phyloP scores from a whole-genome alignment of 192 early-diverging fungal species.

The Rhizoclosmatium globosum region DNA sequence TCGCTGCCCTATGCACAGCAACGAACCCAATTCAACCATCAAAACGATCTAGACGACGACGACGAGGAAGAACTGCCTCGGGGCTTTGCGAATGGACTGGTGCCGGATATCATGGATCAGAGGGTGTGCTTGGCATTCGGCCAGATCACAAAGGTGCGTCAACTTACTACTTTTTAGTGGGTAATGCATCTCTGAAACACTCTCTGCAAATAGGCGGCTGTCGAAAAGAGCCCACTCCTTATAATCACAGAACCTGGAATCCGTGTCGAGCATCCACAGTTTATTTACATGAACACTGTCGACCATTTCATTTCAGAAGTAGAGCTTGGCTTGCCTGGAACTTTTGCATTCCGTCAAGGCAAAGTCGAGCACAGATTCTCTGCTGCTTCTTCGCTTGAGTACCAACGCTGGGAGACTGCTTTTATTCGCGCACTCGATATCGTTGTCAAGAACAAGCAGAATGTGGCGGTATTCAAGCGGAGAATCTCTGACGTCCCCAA shows the following conservation, averaged over 20 bases:
- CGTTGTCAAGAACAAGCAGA: background rate
- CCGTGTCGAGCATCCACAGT: background rate
- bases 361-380: constrained; percentile 23
- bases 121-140: constrained; percentile 26
- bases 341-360: constrained; percentile 11
- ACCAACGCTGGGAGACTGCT: constrained; percentile 36
- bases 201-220: constrained; percentile 16
- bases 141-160: constrained; percentile 13
- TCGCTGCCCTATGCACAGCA: background rate
- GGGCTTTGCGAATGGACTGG: constrained; percentile 3
- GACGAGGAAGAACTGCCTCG: background rate
- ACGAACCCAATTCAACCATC: background rate
- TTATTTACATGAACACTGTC: constrained; percentile 34
- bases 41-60: background rate
- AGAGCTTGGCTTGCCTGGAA: constrained; percentile 22
- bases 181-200: no score
- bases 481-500: background rate
- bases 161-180: no score
- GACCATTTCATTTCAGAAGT: constrained; percentile 30
- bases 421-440: constrained; percentile 9
- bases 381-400: constrained; percentile 22
- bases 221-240: constrained; percentile 26
- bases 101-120: constrained; percentile 19
- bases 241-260: constrained; percentile 22
- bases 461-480: background rate